phyloP scores from a whole-genome alignment of 495 filamentous ascomycete species.

The Penicillium pancosmium region DNA sequence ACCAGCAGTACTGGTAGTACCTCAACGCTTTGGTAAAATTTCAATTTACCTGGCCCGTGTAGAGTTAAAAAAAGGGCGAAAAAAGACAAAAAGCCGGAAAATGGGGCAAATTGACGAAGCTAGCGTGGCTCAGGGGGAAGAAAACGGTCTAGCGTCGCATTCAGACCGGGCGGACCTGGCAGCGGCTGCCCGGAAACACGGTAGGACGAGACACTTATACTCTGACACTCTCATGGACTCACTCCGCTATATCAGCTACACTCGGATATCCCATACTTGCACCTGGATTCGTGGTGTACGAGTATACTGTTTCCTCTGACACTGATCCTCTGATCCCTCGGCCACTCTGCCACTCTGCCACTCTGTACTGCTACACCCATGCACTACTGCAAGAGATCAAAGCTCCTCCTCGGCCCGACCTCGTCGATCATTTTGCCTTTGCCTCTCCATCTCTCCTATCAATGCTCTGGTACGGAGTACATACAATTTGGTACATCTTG shows the following conservation, averaged over 20 bases:
- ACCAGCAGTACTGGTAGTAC: too few species aligned
- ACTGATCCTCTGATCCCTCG: too few species aligned
- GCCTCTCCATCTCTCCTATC: not conserved
- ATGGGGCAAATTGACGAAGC: not conserved
- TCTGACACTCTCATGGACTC: too few species aligned
- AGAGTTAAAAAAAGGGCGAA: not conserved
- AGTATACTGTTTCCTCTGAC: too few species aligned
- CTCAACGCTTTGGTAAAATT: not conserved
- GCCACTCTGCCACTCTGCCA: too few species aligned
- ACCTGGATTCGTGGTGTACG: too few species aligned
- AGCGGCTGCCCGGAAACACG: not conserved
- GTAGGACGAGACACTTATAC: not conserved
- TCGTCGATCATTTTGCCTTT: not conserved
- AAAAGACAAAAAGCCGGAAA: not conserved
- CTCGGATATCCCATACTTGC: too few species aligned
- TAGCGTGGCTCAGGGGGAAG: not conserved
- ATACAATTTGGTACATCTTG: not conserved
- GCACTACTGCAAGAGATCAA: too few species aligned
- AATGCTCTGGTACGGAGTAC: not conserved
- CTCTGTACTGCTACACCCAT: too few species aligned
- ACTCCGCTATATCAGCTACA: too few species aligned
- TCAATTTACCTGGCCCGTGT: not conserved
- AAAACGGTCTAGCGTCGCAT: slow-evolving; percentile 8
- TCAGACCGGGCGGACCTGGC: slow-evolving; percentile 14
- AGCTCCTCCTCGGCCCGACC: too few species aligned